Percentiles rank a stretch among this genome's conserved stretches.
phyloP scores from a whole-genome alignment of 108 stramenopile genomes.

The Skeletonema menzelii region DNA sequence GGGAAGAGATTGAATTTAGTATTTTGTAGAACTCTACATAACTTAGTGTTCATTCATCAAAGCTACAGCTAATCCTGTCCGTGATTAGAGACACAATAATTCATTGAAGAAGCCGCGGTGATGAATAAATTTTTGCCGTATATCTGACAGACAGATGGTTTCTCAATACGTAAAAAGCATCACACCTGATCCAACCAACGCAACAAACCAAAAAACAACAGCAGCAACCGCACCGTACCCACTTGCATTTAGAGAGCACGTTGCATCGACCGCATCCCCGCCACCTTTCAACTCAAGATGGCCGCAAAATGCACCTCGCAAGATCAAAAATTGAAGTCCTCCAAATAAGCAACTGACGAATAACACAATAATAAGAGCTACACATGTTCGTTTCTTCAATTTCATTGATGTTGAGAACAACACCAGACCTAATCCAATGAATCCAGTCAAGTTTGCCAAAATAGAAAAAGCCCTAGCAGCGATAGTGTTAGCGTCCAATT shows the following conservation, averaged over 20 bases:
- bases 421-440: constrained; percentile 24
- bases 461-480: constrained; percentile 19
- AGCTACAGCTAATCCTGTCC: too few species aligned
- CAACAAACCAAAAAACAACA: constrained; percentile 35
- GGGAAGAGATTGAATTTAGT: not conserved
- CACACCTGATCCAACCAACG: not conserved
- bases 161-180: not conserved
- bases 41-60: too few species aligned
- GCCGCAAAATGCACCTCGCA: constrained; percentile 32
- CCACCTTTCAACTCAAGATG: not conserved
- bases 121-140: too few species aligned
- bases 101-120: too few species aligned
- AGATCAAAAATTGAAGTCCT: constrained; percentile 45
- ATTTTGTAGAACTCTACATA: not conserved
- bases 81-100: too few species aligned
- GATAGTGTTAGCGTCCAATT: constrained; percentile 13
- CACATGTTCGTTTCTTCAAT: constrained; percentile 32
- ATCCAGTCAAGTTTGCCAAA: constrained; percentile 11
- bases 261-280: not conserved
- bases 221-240: constrained; percentile 31
- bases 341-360: constrained; percentile 25
- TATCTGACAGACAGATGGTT: not conserved
- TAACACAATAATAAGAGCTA: constrained; percentile 2
- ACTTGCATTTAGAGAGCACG: constrained; percentile 22
- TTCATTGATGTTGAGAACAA: constrained; percentile 36